Evolutionary conservation across 345 rosid species (phyloP).

Genomic region (Anastatica hierochuntica): DNA sequence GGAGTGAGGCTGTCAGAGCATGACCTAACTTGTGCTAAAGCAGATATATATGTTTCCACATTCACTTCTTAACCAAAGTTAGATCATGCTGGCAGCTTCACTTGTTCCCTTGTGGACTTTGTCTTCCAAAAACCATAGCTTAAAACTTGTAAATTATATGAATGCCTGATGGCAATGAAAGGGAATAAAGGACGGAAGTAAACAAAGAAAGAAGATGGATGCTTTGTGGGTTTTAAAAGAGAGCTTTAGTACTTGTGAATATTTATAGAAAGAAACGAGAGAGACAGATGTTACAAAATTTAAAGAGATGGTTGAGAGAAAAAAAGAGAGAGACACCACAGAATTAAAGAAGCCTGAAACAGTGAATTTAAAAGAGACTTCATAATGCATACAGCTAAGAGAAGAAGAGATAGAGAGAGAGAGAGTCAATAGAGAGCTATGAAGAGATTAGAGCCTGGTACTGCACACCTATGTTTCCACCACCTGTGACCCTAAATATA

Average conservation of each 20-base stretch:
- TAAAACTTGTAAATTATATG: too few relatives aligned
- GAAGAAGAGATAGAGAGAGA: slow-evolving; percentile 17
- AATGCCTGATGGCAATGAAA: not conserved
- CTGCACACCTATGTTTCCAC: slow-evolving; percentile 28
- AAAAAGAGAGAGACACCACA: slow-evolving; percentile 13
- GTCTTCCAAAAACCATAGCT: too few relatives aligned
- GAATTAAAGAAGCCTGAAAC: slow-evolving; percentile 24
- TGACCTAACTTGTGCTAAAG: slow-evolving; percentile 50
- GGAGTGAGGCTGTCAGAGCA: slow-evolving; percentile 86
- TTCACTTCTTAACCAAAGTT: slow-evolving; percentile 34
- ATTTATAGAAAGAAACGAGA: slow-evolving; percentile 18
- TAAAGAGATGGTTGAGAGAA: slow-evolving; percentile 21
- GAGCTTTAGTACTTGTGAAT: not conserved
- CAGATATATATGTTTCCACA: slow-evolving; percentile 35
- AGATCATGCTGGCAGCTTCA: slow-evolving; percentile 99
- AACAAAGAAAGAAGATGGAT: not conserved
- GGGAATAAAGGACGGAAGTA: not conserved
- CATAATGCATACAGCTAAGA: slow-evolving; percentile 41
- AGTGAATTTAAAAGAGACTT: slow-evolving; percentile 26
- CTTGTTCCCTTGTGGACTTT: slow-evolving; percentile 54
- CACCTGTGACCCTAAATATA: slow-evolving; percentile 32
- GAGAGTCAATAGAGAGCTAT: slow-evolving; percentile 23
- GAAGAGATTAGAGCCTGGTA: slow-evolving; percentile 32
- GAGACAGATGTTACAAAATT: not conserved
- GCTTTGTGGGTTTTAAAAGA: slow-evolving; percentile 8